phyloP scores from a whole-genome alignment of 2,329 filamentous ascomycete species.

The Nemania abortiva region DNA sequence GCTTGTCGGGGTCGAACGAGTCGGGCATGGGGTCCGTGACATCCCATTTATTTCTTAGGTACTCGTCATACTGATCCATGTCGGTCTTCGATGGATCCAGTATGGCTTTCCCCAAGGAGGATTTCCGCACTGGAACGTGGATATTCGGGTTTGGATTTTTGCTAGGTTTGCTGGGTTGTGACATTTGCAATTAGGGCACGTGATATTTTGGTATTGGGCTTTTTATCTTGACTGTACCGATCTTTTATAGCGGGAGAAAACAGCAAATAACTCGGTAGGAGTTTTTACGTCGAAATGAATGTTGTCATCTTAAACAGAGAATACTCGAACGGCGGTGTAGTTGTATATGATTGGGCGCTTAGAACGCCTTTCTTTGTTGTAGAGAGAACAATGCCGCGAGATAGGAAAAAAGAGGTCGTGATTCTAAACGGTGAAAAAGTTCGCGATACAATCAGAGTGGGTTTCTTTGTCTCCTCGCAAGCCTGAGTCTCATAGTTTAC shows the following conservation, averaged over 20 bases:
- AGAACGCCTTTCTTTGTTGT: slow-evolving; percentile 23
- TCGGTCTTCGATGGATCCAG: background rate
- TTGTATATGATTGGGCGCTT: slow-evolving; percentile 16
- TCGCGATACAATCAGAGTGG: background rate
- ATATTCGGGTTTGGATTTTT: background rate
- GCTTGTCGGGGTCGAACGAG: slow-evolving; percentile 34
- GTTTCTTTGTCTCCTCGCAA: slow-evolving; percentile 20
- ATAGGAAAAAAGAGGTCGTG: slow-evolving; percentile 3
- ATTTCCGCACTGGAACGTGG: slow-evolving; percentile 23
- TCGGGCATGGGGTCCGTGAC: slow-evolving; percentile 32
- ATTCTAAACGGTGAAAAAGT: background rate
- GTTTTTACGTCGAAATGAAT: background rate
- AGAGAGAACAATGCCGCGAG: slow-evolving; percentile 12
- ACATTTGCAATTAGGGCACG: background rate
- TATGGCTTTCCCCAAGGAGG: background rate
- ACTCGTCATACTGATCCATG: slow-evolving; percentile 18
- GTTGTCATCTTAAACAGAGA: background rate
- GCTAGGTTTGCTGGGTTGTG: background rate
- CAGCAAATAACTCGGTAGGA: background rate
- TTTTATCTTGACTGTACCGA: background rate
- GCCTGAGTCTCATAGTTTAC: background rate
- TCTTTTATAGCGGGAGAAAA: background rate
- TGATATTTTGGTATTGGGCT: background rate
- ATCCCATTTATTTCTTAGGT: slow-evolving; percentile 36
- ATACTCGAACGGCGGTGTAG: slow-evolving; percentile 15